Conservation (phyloP, 768 basidiomycete genomes). For the Gyrodon lividus region DNA sequence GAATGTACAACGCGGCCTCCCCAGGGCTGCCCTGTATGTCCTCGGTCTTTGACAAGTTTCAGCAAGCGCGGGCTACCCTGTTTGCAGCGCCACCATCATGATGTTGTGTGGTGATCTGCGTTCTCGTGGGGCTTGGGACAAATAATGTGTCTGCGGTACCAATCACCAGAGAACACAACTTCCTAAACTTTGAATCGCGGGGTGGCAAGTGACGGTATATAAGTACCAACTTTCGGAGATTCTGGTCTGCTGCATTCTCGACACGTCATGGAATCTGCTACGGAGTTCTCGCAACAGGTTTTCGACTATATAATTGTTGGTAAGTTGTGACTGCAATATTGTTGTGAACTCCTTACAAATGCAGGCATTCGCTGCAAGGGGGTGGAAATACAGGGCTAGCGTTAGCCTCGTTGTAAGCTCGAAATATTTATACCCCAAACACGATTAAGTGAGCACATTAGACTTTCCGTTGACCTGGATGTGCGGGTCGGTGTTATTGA, state of each 20-base stretch:
- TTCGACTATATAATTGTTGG: constrained; percentile 21
- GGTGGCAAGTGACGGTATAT: no score
- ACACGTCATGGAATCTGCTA: constrained; percentile 6
- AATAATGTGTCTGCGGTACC: no score
- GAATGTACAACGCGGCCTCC: no score
- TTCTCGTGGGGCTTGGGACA: no score
- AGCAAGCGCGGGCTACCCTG: no score
- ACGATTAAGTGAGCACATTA: neutral
- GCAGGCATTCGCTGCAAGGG: constrained; percentile 1
- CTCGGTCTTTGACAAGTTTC: no score
- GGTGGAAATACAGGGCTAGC: constrained; percentile 15
- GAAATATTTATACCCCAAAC: no score
- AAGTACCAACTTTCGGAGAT: neutral
- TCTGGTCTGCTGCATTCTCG: neutral
- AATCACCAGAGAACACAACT: no score
- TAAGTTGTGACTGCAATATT: neutral
- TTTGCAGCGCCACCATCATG: no score
- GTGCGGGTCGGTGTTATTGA: constrained; percentile 15
- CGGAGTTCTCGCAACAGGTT: constrained; percentile 5
- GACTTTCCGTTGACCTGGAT: constrained; percentile 7
- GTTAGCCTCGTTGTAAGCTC: constrained; percentile 13
- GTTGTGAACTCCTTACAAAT: neutral
- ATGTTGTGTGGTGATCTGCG: no score
- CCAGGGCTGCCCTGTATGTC: no score
- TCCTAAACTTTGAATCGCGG: no score